Base-by-base conservation (phyloP, 352 stramenopile species). In the Phytophthora multivora region DNA sequence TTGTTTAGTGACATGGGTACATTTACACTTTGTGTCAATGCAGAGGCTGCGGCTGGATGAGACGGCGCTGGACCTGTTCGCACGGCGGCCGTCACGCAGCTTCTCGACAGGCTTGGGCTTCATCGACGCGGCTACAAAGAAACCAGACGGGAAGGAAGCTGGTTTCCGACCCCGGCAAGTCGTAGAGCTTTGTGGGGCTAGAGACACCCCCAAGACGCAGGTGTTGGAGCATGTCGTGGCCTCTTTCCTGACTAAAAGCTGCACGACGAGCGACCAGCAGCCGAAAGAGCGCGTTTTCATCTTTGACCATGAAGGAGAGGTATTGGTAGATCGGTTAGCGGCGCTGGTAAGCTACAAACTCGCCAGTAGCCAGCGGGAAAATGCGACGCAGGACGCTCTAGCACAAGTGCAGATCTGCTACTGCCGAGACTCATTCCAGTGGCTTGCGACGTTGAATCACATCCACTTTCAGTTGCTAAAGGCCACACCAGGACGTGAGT, bases 41-140 rank as follows among this genome's bases (percentile, higher is more conserved):
- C 59, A 59, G 40, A 53, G 50, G 18, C 38, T 66, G 2, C 59
- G 52, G 33, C 67, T 82, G 13, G 78, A 89, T 61, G 82, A 89
- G 69, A 91, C 80, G 12, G 83, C 80, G 59, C 75, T 92, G 39
- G 83, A 92, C 60, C 63, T 92, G 56, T 87, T 92, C 58, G 83
- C 79, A 48, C 77, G 83, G 21, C 77, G 69, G 9, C 75, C 73
- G 0, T 68, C 62, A 51, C 70, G 60, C 48, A 74, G 77, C 30
- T 92, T 92, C 67, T 64, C 51, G 61, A 89, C 80, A 2, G 72
- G 76, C 1, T 15, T 92, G 52, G 16, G 28, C 25, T 92, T 87
- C 51, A 39, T 90, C 15, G 83, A 92, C 19, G 73, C 67, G 25
- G 65, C 75, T 2, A 76, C 79, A 28, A 59, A 39, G 21, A 63